Conservation (phyloP, 345 rosid species). For the Salix arbutifolia region DNA sequence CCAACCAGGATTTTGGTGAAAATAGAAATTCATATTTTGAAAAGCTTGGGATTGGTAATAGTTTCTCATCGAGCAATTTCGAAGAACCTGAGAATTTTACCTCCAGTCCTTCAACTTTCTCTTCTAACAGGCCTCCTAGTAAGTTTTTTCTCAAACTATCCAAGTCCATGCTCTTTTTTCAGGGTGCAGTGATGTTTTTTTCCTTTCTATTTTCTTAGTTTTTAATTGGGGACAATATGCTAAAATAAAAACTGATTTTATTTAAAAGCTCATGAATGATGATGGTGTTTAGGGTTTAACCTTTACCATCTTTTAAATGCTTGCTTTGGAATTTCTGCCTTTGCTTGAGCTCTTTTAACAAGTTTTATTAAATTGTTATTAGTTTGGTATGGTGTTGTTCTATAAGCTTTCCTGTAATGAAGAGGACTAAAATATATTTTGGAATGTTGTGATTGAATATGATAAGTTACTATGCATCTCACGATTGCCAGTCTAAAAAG, state of each 20-base stretch:
- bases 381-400: no score
- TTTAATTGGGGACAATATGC: neutral
- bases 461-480: no score
- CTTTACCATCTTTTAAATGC: no score
- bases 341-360: neutral
- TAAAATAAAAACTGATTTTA: no score
- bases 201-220: neutral
- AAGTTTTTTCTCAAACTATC: conserved; percentile 22
- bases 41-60: conserved; percentile 43
- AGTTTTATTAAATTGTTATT: no score
- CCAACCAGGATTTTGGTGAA: conserved; percentile 37
- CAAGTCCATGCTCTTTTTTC: neutral
- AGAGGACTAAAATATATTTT: neutral
- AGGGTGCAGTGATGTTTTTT: neutral
- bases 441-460: neutral
- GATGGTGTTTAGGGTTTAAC: no score
- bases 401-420: no score
- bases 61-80: conserved; percentile 42
- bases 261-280: no score
- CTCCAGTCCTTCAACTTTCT: conserved; percentile 22
- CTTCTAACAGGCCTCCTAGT: conserved; percentile 61
- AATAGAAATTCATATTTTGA: conserved; percentile 38
- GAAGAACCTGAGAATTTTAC: conserved; percentile 44
- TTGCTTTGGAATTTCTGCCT: neutral
- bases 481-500: no score